Evolutionary conservation across 2,329 filamentous ascomycete species (phyloP).

Genomic region (Xenosphaeropsis pyriputrescens): DNA sequence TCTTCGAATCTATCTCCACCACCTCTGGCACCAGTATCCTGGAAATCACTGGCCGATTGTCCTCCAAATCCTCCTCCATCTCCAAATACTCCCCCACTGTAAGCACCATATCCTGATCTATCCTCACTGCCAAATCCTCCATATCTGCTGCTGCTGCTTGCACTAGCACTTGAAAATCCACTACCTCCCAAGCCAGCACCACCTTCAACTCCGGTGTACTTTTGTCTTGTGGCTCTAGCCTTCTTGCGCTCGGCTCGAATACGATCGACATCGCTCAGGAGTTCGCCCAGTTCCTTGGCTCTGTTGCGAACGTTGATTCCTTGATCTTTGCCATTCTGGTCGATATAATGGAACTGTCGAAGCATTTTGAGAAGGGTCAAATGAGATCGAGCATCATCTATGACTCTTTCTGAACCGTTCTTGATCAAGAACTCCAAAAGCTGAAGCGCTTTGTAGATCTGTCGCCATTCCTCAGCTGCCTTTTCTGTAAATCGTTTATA

Average conservation of each 20-base stretch:
- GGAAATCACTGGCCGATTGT: conserved; percentile 52
- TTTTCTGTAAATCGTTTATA: conserved; percentile 99
- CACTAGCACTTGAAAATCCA: conserved; percentile 30
- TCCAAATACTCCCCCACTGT: conserved; percentile 70
- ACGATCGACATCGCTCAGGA: conserved; percentile 82
- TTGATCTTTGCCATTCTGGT: conserved; percentile 94
- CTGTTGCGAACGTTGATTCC: conserved; percentile 95
- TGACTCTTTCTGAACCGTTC: conserved; percentile 92
- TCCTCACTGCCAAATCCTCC: conserved; percentile 83
- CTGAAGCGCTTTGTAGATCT: conserved; percentile 98
- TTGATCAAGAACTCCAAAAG: conserved; percentile 95
- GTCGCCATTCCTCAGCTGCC: conserved; percentile 93
- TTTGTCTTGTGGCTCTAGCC: conserved; percentile 76
- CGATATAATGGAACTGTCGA: conserved; percentile 93
- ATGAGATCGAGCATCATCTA: conserved; percentile 92
- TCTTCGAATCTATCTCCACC: conserved; percentile 70
- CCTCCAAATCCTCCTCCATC: conserved; percentile 90
- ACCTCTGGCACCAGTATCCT: conserved; percentile 33
- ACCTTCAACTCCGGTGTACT: conserved; percentile 90
- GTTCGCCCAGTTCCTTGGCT: conserved; percentile 86
- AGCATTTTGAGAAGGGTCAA: conserved; percentile 96
- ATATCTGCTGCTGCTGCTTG: conserved; percentile 37
- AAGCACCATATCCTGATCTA: conserved; percentile 41
- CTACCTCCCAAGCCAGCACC: conserved; percentile 46
- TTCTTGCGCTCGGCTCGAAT: conserved; percentile 81